These are phyloP conservation scores for Botryotinia calthae DNA, from an alignment of 2,329 filamentous ascomycete genomes.

Conservation along the genomic window DNA sequence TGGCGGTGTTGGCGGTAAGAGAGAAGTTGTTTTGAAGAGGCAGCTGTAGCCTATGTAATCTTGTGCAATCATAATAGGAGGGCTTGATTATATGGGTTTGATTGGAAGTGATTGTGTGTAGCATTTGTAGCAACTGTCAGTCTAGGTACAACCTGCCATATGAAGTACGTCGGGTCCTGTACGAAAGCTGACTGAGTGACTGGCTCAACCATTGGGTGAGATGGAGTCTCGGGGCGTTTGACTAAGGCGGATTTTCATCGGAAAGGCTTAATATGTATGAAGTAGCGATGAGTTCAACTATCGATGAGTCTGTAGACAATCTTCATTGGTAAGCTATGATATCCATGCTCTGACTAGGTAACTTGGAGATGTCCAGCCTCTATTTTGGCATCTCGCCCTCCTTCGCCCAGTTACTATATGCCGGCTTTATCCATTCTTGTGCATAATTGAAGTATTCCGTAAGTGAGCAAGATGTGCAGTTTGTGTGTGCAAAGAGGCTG, in stretches of 20 bases:
- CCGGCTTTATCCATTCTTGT: constrained; percentile 9
- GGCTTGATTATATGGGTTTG: not conserved
- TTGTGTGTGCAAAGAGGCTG: constrained; percentile 34
- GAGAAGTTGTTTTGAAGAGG: not conserved
- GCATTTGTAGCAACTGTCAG: not conserved
- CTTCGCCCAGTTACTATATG: constrained; percentile 7
- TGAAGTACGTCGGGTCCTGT: constrained; percentile 3
- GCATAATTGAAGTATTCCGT: constrained; percentile 1
- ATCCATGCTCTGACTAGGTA: not conserved
- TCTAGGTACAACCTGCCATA: not conserved
- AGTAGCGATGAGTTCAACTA: not conserved
- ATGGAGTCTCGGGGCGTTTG: constrained; percentile 9
- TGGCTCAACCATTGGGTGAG: constrained; percentile 4
- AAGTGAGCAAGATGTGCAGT: constrained; percentile 27
- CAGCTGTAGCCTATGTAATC: not conserved
- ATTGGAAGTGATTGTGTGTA: not conserved
- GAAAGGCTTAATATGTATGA: not conserved
- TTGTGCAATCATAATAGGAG: not conserved
- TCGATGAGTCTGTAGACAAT: not conserved
- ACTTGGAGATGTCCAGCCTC: constrained; percentile 7
- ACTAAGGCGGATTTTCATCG: constrained; percentile 13
- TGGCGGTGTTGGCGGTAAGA: constrained; percentile 16
- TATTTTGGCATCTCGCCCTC: constrained; percentile 13
- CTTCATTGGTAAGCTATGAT: constrained; percentile 4
- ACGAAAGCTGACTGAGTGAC: not conserved